Evolutionary conservation across 345 rosid species (phyloP).

Genomic region (Clarkia xantiana): DNA sequence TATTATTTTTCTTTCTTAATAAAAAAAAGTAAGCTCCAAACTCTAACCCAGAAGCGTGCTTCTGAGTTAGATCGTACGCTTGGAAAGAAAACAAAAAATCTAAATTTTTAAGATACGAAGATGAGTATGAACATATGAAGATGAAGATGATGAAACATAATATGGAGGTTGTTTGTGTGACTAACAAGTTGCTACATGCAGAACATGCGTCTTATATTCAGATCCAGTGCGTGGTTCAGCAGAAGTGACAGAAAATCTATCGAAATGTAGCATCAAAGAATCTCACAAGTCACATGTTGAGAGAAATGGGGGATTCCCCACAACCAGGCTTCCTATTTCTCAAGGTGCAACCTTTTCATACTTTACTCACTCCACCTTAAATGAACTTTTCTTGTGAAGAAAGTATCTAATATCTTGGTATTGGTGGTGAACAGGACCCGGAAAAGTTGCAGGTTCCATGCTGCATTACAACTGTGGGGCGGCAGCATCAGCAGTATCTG

Average conservation of each 20-base stretch:
- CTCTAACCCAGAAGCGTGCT: too few species aligned
- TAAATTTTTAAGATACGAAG: too few species aligned
- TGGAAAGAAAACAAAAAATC: too few species aligned
- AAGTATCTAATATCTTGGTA: not conserved
- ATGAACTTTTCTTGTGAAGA: not conserved
- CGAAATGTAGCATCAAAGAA: slow-evolving; percentile 78
- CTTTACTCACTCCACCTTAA: not conserved
- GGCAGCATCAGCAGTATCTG: slow-evolving; percentile 27
- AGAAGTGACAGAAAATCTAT: slow-evolving; percentile 54
- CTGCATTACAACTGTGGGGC: slow-evolving; percentile 76
- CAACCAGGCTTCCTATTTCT: slow-evolving; percentile 68
- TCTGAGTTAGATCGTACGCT: too few species aligned
- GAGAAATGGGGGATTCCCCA: slow-evolving; percentile 45
- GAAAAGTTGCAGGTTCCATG: slow-evolving; percentile 75
- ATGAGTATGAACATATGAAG: too few species aligned
- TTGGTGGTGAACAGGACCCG: slow-evolving; percentile 64
- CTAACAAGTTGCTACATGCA: slow-evolving; percentile 20
- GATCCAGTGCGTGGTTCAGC: slow-evolving; percentile 42
- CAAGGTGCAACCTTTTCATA: slow-evolving; percentile 26
- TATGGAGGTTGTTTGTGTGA: too few species aligned
- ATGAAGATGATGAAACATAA: too few species aligned
- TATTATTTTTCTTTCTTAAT: too few species aligned
- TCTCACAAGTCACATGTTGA: slow-evolving; percentile 44
- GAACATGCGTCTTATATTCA: slow-evolving; percentile 77
- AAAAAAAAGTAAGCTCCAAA: too few species aligned